A percentile compares a stretch with the other conserved stretches of the same genome.
Evolutionary conservation across 768 basidiomycete genomes (phyloP).

Genomic region (Mycena albidolilacea): DNA sequence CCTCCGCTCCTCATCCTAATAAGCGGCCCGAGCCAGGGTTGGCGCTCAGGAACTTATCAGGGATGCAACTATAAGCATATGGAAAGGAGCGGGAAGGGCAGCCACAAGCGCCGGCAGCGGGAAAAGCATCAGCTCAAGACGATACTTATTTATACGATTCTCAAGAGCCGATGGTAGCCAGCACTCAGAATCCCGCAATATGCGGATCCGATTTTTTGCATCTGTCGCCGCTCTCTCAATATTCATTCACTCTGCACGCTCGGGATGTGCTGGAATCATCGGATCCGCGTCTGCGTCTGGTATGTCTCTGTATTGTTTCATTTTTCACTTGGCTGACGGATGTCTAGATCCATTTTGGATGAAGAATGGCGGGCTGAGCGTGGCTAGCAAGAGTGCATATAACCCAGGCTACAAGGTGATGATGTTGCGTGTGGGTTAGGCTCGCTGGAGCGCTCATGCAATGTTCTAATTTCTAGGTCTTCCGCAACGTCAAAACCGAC

Average conservation of each 20-base stretch:
- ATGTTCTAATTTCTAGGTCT: neutral
- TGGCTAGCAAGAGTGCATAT: constrained; percentile 8
- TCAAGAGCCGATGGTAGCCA: too few relatives aligned
- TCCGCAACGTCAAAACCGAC: constrained; percentile 5
- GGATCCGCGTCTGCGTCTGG: constrained; percentile 2
- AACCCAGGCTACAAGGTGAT: constrained; percentile 8
- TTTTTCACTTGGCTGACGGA: neutral
- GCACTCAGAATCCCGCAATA: too few relatives aligned
- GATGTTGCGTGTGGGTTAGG: neutral
- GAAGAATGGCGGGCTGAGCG: neutral
- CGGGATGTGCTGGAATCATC: neutral
- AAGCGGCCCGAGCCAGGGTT: too few relatives aligned
- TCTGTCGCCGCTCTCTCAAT: constrained; percentile 6
- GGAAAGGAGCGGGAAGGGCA: too few relatives aligned
- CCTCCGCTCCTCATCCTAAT: too few relatives aligned
- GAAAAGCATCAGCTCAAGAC: too few relatives aligned
- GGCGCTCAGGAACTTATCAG: too few relatives aligned
- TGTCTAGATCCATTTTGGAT: constrained; percentile 13
- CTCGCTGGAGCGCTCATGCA: neutral
- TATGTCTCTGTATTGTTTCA: neutral
- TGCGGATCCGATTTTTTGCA: neutral
- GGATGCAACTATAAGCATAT: too few relatives aligned
- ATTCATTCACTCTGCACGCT: constrained; percentile 12
- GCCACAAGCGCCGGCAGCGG: too few relatives aligned
- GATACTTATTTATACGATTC: too few relatives aligned